A percentile compares a stretch with the other conserved stretches of the same genome.
Evolutionary conservation across 495 filamentous ascomycete genomes (phyloP).

Genomic region (Cladorrhinum samala): DNA sequence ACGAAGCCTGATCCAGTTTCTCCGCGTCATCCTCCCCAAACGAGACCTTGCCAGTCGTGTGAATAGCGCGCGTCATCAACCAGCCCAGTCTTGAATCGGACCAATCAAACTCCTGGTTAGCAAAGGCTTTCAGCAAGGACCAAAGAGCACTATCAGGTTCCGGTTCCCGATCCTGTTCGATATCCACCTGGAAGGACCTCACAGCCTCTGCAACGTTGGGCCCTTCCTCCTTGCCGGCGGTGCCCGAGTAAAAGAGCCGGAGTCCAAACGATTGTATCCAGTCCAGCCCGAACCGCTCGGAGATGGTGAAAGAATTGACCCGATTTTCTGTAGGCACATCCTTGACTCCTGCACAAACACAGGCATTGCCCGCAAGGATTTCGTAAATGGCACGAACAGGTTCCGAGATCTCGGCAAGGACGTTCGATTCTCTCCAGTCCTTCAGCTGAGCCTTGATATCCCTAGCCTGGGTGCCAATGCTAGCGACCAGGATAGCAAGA

Average conservation of each 20-base stretch:
- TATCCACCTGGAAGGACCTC: slow-evolving; percentile 58
- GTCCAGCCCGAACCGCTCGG: slow-evolving; percentile 73
- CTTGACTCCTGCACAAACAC: slow-evolving; percentile 69
- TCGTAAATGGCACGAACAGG: slow-evolving; percentile 84
- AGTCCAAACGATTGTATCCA: slow-evolving; percentile 93
- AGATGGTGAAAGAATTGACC: slow-evolving; percentile 67
- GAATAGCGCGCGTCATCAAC: slow-evolving; percentile 61
- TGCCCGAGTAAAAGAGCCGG: slow-evolving; percentile 72
- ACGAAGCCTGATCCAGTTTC: slow-evolving; percentile 58
- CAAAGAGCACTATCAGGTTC: slow-evolving; percentile 73
- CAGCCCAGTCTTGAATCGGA: slow-evolving; percentile 71
- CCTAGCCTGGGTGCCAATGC: slow-evolving; percentile 63
- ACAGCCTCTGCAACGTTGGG: slow-evolving; percentile 67
- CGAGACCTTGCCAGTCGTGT: slow-evolving; percentile 38
- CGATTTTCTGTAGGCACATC: slow-evolving; percentile 67
- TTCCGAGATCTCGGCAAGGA: slow-evolving; percentile 80
- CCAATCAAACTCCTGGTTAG: slow-evolving; percentile 55
- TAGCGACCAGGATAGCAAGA: slow-evolving; percentile 74
- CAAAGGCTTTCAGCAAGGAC: slow-evolving; percentile 75
- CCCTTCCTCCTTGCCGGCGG: slow-evolving; percentile 35
- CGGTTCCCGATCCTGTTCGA: slow-evolving; percentile 56
- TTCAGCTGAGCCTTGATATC: slow-evolving; percentile 73
- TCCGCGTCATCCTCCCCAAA: slow-evolving; percentile 39
- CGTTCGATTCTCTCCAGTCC: slow-evolving; percentile 73
- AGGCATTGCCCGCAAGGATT: slow-evolving; percentile 77